phyloP scores from a whole-genome alignment of 192 early-diverging fungal genomes.

The Backusella macrospora region DNA sequence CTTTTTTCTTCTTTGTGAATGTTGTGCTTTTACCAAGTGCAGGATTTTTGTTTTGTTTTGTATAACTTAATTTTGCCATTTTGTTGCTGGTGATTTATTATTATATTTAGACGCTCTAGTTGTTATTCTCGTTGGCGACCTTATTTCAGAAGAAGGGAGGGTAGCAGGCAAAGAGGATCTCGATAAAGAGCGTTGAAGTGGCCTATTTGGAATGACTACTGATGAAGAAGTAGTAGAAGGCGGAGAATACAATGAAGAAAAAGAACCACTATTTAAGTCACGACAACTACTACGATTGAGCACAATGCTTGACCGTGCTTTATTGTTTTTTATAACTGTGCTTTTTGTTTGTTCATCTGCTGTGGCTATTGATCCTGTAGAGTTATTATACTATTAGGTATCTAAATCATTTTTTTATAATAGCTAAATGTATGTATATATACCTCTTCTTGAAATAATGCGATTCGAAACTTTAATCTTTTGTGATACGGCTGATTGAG shows the following conservation, averaged over 20 bases:
- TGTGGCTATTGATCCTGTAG: neutral
- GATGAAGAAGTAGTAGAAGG: neutral
- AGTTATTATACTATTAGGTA: neutral
- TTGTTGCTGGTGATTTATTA: neutral
- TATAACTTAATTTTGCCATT: conserved; percentile 7
- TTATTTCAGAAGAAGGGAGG: conserved; percentile 8
- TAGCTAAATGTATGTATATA: neutral
- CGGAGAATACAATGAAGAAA: neutral
- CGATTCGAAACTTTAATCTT: conserved; percentile 20
- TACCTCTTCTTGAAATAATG: conserved; percentile 1
- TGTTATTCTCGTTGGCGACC: neutral
- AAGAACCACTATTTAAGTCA: neutral
- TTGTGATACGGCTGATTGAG: conserved; percentile 22
- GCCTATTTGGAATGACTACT: neutral
- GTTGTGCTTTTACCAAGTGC: neutral
- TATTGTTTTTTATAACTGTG: conserved; percentile 4
- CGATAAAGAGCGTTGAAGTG: conserved; percentile 22
- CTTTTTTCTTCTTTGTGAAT: neutral
- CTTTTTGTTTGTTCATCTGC: neutral
- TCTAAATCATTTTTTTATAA: neutral
- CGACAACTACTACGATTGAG: neutral
- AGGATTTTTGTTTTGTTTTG: neutral
- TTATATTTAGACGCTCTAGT: conserved; percentile 15
- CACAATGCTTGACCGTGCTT: conserved; percentile 5
- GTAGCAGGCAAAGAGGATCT: conserved; percentile 12